Conservation (phyloP, 2,329 filamentous ascomycete species). For the Penicillium occitanis region DNA sequence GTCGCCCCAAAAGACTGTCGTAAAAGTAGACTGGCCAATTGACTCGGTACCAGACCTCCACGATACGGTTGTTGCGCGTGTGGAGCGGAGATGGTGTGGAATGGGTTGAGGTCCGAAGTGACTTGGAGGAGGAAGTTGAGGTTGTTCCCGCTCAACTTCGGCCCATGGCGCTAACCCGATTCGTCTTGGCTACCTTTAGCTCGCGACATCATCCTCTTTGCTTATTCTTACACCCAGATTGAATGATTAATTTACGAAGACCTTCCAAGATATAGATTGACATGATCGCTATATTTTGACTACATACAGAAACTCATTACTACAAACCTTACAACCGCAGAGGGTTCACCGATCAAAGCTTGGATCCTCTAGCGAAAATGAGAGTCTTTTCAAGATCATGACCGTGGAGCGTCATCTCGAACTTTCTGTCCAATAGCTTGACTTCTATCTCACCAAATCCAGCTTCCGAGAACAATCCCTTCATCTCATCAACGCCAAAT, state of each 20-base stretch:
- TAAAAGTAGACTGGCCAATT: conserved; percentile 25
- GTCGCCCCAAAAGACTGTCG: conserved; percentile 23
- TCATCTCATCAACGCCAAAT: conserved; percentile 62
- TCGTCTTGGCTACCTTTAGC: neutral
- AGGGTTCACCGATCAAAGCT: neutral
- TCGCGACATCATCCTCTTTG: neutral
- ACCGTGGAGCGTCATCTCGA: conserved; percentile 43
- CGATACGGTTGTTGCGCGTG: conserved; percentile 16
- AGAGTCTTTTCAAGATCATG: conserved; percentile 29
- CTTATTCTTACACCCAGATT: neutral
- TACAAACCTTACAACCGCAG: neutral
- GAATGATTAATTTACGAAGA: neutral
- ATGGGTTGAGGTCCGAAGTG: conserved; percentile 11
- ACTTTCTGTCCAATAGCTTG: conserved; percentile 52
- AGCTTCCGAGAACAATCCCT: conserved; percentile 62
- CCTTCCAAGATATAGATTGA: neutral
- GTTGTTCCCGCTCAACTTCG: conserved; percentile 21
- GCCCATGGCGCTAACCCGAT: conserved; percentile 17
- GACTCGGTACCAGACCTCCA: conserved; percentile 19
- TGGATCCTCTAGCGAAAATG: conserved; percentile 36
- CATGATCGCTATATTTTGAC: neutral
- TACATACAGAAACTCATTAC: neutral
- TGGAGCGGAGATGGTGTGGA: conserved; percentile 18
- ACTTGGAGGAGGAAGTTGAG: conserved; percentile 8
- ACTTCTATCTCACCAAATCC: conserved; percentile 62